Percentiles rank a stretch among this genome's conserved stretches.
These are phyloP conservation scores for Prunus campanulata DNA, from an alignment of 306 rosid genomes.

Conservation along the genomic window DNA sequence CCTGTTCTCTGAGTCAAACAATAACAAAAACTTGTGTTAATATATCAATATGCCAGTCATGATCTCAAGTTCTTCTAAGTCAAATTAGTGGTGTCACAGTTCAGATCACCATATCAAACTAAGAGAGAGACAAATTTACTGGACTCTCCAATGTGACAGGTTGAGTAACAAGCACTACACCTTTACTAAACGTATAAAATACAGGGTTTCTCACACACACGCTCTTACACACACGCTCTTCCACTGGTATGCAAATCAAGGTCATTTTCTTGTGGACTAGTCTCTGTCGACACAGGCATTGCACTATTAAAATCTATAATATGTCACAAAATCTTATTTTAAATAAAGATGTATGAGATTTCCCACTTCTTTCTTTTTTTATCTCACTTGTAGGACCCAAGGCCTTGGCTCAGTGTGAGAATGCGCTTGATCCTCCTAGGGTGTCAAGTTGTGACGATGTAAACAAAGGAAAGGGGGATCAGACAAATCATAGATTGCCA, in stretches of 20 bases:
- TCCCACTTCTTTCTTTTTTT: too few relatives aligned
- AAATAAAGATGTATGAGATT: too few relatives aligned
- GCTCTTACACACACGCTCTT: too few relatives aligned
- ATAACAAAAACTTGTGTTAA: background rate
- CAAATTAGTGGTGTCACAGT: background rate
- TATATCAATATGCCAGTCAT: background rate
- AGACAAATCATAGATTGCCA: background rate
- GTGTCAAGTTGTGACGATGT: background rate
- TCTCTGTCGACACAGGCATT: too few relatives aligned
- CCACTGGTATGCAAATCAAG: too few relatives aligned
- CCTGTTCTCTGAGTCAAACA: slow-evolving; percentile 52
- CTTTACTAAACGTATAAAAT: too few relatives aligned
- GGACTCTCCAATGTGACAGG: background rate
- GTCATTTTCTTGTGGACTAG: too few relatives aligned
- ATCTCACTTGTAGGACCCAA: background rate
- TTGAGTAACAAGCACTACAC: too few relatives aligned
- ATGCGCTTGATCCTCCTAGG: background rate
- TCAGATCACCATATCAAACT: background rate
- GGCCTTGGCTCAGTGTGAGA: background rate
- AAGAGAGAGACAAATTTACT: background rate
- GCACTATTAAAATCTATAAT: too few relatives aligned
- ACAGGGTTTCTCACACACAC: too few relatives aligned
- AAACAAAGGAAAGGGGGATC: background rate
- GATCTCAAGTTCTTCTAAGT: background rate
- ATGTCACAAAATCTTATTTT: too few relatives aligned